Base-by-base conservation (phyloP, 164 flowering plant species). In the Aristolochia fimbriata region DNA sequence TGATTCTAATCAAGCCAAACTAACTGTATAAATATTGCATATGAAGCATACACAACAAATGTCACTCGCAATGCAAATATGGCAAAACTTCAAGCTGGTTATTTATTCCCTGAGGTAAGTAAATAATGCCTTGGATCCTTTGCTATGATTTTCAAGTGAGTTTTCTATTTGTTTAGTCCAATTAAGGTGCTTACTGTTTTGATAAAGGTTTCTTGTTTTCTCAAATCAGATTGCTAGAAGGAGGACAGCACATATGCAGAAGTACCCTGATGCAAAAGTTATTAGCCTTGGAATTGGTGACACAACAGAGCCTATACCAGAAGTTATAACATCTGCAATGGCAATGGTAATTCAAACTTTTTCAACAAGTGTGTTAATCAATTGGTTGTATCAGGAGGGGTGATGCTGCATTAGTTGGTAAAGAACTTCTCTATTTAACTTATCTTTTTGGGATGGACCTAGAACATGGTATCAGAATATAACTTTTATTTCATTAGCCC, bases 281-380 rank as follows among this genome's bases (percentile, higher is more conserved):
- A 91, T 91, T 59, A 86, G 96, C 81, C 89, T 88, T 62, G 96
- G 97, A 66, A 91, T 91, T 76, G 97, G 96, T 65, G 96, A 88
- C 72, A 88, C 97, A 4, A 88, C 97, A 31, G 96, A 91, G 75
- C 97, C 97, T 47, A 91, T 91, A 80, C 96, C 97, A 15, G 94
- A 88, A 43, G 87, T 85, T 45, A 88, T 91, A 64, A 80, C 96
- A 60, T 78, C 96, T 78, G 90, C 92, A 30, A 86, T 91, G 96
- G 78, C 87, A 55, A 71, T 80, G 89, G 97, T 88, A 70, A 31
- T 41, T 25, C 12, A 3, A 37, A 37, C 0, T 37, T 3, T 37
- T 37, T 37, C 8, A 7, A 37, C 1, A 10, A 6, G 43, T 6
- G 43, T 27, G 43, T 37, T 37, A 37, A 10, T 6, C 43, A 5